Base-by-base conservation (phyloP, 371 early-diverging fungal species). In the Apophysomyces variabilis region DNA sequence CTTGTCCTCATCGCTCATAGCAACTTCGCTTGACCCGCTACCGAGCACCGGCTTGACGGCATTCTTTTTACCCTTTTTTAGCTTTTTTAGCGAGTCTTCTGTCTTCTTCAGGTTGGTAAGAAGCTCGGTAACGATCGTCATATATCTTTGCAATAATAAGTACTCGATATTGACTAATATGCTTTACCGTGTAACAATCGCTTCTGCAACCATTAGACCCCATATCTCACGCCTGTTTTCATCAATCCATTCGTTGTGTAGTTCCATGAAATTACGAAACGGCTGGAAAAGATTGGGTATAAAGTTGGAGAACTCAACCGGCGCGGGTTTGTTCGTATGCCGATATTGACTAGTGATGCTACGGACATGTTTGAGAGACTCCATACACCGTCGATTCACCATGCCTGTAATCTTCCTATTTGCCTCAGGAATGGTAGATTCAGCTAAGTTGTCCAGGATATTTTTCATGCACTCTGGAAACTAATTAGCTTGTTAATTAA, bases 251-350 rank as follows among this genome's bases (percentile, higher is more conserved):
- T 61, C 41, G 36, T 65, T 57, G 59, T 74, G 68, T 21, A 75
- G 74, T 11, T 81, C 66, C 16, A 78, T 56, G 67, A 86, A 87
- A 6, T 61, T 47, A n/a, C 64, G 65, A 21, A 87, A 75, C 0
- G 91, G 91, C 37, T 76, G 72, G 54, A 90, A 73, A 16, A 90
- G 75, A 39, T 75, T 75, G 18, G 84, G 72, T 56, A 91, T 84
- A 79, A 87, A 91, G n/a, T 79, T 72, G 4, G 91, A 90, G 6
- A 84, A 74, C 59, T 85, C 84, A 7, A 74, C 78, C 3, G 92
- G 91, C 0, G 85, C 65, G 57, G 77, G 66, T 14, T 66, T 69
- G 68, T 87, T 89, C 13, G 85, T 83, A 50, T 82, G 73, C 57
- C 84, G 66, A 61, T 84, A 85, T 62, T 88, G 86, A 66, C 70